Base-by-base conservation (phyloP, 1,284 basidiomycete species). In the Malassezia arunalokei region DNA sequence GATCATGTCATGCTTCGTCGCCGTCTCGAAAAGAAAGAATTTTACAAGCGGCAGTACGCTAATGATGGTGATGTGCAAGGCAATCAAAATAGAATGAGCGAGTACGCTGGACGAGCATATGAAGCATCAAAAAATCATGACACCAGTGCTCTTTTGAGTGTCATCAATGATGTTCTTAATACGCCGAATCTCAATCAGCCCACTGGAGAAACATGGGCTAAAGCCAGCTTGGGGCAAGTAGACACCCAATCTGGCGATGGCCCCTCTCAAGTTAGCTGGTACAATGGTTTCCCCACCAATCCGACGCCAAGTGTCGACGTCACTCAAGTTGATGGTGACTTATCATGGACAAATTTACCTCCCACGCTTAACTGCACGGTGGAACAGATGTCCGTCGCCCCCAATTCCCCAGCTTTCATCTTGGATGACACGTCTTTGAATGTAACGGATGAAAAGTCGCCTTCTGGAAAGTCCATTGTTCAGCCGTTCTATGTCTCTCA, bases 401-500 rank as follows among this genome's bases (percentile, higher is more conserved):
- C 33, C 11, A 44, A 44, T 20, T 35, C 33, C 33, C 33, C 9
- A 35, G 33, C 33, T 40, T 40, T 40, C 7, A 2, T 24, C 20
- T 40, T 40, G 17, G 20, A 40, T 24, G 40, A 40, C 6, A 38
- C n/a, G 8, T 17, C 17, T 15, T 6, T 53, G 8, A 11, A 24
- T 6, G 38, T 47, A n/a, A 40, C 46, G 15, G 29, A 48, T 40
- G 39, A 48, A 15, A 12, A 3, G 8, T 8, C 27, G 41, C 27
- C 37, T 9, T 5, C 30, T 20, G 30, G 30, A 9, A 24, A 40
- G 12, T 5, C 28, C 3, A 39, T 42, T 6, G 41, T 50, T 7
- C 48, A 50, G 28, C 48, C 48, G 5, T 43, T 29, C 14, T 50
- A 43, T n/a, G 29, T 43, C 6, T 35, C 41, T 6, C 17, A 30